Evolutionary conservation across 345 rosid species (phyloP).

Genomic region (Combretum micranthum): DNA sequence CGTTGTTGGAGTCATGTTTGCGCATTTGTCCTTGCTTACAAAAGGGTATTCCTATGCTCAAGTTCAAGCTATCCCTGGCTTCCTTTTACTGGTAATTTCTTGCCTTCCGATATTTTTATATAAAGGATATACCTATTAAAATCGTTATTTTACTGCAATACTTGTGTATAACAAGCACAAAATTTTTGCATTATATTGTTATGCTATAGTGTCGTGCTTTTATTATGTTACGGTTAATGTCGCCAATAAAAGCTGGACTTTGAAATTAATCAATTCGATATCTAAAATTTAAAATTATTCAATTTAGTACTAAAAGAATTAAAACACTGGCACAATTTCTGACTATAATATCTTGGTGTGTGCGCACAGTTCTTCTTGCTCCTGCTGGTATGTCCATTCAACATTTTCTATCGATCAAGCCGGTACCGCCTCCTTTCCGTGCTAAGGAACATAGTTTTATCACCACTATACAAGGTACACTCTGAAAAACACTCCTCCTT

Average conservation of each 20-base stretch:
- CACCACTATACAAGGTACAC: conserved; percentile 87
- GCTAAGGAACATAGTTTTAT: conserved; percentile 64
- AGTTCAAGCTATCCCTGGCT: conserved; percentile 87
- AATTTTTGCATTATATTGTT: no score
- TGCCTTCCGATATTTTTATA: background rate
- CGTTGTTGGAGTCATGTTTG: conserved; percentile 70
- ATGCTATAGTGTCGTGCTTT: no score
- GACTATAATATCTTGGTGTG: background rate
- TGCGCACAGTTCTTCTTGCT: conserved; percentile 46
- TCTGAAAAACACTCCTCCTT: background rate
- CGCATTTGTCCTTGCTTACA: conserved; percentile 63
- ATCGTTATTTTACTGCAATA: no score
- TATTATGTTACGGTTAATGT: no score
- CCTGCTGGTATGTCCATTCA: conserved; percentile 69
- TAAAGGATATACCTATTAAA: no score
- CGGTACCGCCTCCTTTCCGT: conserved; percentile 63
- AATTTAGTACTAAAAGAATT: no score
- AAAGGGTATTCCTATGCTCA: conserved; percentile 69
- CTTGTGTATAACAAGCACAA: no score
- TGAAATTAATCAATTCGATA: no score
- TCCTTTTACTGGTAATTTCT: conserved; percentile 58
- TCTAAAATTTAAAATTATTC: no score
- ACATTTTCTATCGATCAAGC: conserved; percentile 66
- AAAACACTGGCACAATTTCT: no score
- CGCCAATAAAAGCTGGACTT: no score